phyloP scores from a whole-genome alignment of 2,329 filamentous ascomycete genomes.

The Drechslerella coelobrocha region DNA sequence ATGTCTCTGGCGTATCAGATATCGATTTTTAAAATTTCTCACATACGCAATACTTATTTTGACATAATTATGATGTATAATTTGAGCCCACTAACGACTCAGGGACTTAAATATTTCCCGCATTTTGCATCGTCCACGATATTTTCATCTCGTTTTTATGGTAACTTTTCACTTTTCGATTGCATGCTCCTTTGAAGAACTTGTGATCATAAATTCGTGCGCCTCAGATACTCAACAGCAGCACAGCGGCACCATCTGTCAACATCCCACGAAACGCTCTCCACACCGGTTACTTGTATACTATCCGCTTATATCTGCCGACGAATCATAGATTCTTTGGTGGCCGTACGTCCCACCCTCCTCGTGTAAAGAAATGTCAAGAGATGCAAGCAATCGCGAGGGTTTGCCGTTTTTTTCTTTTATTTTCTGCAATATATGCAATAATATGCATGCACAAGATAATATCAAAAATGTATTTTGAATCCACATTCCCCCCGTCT shows the following conservation, averaged over 20 bases:
- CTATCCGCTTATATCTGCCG: background rate
- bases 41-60: background rate
- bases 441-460: slow-evolving; percentile 31
- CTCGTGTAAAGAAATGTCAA: background rate
- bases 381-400: background rate
- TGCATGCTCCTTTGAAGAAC: too few relatives aligned
- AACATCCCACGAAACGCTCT: background rate
- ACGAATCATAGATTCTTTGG: background rate
- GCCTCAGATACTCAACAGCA: too few relatives aligned
- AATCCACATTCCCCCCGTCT: slow-evolving; percentile 18
- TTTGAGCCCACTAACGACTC: too few relatives aligned
- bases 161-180: too few relatives aligned
- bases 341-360: background rate
- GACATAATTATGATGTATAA: slow-evolving; percentile 2
- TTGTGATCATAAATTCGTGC: too few relatives aligned
- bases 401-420: too few relatives aligned
- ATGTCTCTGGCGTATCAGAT: background rate
- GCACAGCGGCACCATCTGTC: too few relatives aligned
- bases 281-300: background rate
- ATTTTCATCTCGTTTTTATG: too few relatives aligned
- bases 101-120: too few relatives aligned
- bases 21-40: background rate
- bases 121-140: too few relatives aligned
- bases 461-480: slow-evolving; percentile 15
- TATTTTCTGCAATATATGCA: slow-evolving; percentile 12